Conservation (phyloP, 305 asterid species). For the Ilex paraguariensis region DNA sequence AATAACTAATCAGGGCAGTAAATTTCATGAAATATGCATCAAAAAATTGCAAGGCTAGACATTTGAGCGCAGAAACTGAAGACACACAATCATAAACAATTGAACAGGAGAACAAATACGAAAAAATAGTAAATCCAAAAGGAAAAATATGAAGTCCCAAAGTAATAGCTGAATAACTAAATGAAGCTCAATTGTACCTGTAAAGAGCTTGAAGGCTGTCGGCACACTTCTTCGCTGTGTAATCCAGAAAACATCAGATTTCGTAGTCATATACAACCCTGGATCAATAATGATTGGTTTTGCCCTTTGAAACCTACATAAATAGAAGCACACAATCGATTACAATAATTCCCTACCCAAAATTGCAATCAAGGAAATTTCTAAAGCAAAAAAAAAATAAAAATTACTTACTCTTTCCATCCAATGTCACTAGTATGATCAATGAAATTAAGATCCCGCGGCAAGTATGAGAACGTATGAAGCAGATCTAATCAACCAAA, state of each 20-base stretch:
- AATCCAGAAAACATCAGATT: constrained; percentile 13
- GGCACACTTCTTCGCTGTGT: constrained; percentile 9
- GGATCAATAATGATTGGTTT: constrained; percentile 5
- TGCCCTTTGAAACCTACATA: constrained; percentile 9
- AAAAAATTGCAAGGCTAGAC: too few species aligned
- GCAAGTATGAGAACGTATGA: constrained; percentile 1
- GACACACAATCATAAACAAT: too few species aligned
- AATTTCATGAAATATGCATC: too few species aligned
- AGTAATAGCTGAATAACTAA: not conserved
- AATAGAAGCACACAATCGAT: not conserved
- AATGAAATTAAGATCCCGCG: constrained; percentile 2
- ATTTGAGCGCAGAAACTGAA: too few species aligned
- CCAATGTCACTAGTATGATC: constrained; percentile 9
- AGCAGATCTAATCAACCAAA: constrained; percentile 4
- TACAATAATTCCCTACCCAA: not conserved
- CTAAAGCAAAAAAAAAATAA: not conserved
- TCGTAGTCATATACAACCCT: constrained; percentile 9
- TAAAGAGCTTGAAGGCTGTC: constrained; percentile 2
- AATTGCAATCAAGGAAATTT: not conserved
- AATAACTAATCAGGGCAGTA: too few species aligned
- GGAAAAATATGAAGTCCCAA: not conserved
- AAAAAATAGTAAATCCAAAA: too few species aligned
- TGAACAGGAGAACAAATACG: too few species aligned
- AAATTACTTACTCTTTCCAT: constrained; percentile 6
- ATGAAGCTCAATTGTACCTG: not conserved